Conservation (phyloP, 495 filamentous ascomycete species). For the Xylaria bambusicola region DNA sequence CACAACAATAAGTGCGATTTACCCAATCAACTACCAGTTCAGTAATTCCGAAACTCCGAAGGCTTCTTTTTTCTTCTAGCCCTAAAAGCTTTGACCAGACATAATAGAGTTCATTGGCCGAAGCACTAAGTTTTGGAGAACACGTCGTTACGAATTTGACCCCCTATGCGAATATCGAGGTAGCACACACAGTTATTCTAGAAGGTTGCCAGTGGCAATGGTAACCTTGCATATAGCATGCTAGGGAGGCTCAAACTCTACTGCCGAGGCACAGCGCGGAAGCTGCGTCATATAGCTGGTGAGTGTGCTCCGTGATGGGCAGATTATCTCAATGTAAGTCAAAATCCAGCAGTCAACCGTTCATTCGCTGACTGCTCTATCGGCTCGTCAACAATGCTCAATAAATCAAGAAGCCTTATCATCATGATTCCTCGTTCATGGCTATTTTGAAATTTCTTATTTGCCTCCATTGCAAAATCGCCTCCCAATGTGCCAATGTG, state of each 20-base stretch:
- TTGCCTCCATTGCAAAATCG: too few species aligned
- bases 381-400: too few species aligned
- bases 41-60: too few species aligned
- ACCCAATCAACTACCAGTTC: conserved; percentile 7
- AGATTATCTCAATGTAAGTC: too few species aligned
- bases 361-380: too few species aligned
- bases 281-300: conserved; percentile 12
- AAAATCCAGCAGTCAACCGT: too few species aligned
- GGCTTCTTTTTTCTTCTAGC: not conserved
- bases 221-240: not conserved
- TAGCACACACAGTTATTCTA: not conserved
- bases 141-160: conserved; percentile 8
- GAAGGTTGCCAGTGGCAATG: conserved; percentile 6
- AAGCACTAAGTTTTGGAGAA: conserved; percentile 10
- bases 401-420: too few species aligned
- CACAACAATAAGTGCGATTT: not conserved
- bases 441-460: too few species aligned
- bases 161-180: not conserved
- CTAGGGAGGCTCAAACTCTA: not conserved
- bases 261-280: not conserved
- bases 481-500: too few species aligned
- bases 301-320: too few species aligned
- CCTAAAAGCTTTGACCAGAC: conserved; percentile 1
- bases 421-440: too few species aligned
- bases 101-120: conserved; percentile 12